phyloP scores from a whole-genome alignment of 73 alveolate species.

The Stentor roeselii region DNA sequence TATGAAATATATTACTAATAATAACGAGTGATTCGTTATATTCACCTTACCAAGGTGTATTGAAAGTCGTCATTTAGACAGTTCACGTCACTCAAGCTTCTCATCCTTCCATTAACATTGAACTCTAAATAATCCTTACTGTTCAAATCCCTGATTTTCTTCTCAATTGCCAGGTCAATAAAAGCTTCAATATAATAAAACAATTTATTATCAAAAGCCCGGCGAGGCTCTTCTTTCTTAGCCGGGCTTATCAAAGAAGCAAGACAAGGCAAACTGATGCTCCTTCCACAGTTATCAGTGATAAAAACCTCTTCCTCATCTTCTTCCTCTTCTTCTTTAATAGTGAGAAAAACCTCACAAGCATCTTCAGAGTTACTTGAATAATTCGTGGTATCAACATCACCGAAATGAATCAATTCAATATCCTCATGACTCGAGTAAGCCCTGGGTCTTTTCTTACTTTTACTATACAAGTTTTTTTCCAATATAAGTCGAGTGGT shows the following conservation, averaged over 20 bases:
- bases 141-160: not conserved
- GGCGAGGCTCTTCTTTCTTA: not conserved
- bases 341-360: not conserved
- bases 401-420: not conserved
- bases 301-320: not conserved
- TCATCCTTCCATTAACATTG: not conserved
- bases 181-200: slow-evolving; percentile 5
- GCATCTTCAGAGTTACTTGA: not conserved
- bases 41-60: too few species aligned
- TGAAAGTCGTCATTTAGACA: too few species aligned
- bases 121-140: not conserved
- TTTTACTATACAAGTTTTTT: not conserved
- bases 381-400: not conserved
- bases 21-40: too few species aligned
- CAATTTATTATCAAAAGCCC: not conserved
- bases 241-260: not conserved
- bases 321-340: slow-evolving; percentile 4
- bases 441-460: not conserved
- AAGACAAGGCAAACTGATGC: not conserved
- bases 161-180: not conserved
- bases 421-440: not conserved
- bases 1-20: too few species aligned
- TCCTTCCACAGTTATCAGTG: not conserved
- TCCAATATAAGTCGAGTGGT: not conserved
- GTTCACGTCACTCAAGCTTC: not conserved